Evolutionary conservation across 352 stramenopile species (phyloP).

Genomic region (Phytophthora sojae): DNA sequence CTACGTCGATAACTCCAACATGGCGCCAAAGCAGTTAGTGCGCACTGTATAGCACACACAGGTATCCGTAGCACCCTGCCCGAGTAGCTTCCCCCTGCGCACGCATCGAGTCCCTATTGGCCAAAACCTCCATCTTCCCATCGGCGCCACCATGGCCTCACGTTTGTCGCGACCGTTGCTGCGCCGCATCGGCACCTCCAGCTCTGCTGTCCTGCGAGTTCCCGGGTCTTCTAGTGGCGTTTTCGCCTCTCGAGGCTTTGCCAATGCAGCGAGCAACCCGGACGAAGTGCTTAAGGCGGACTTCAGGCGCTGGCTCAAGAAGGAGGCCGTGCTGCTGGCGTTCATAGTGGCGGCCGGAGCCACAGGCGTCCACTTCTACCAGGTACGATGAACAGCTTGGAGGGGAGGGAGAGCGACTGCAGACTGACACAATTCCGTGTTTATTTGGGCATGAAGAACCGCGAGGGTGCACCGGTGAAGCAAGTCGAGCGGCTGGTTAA

Average conservation of each 20-base stretch:
- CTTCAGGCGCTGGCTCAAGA: slow-evolving; percentile 67
- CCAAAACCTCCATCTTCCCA: slow-evolving; percentile 22
- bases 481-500: slow-evolving; percentile 63
- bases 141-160: slow-evolving; percentile 21
- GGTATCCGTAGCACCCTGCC: background rate
- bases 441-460: slow-evolving; percentile 48
- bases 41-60: background rate
- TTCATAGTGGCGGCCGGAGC: slow-evolving; percentile 55
- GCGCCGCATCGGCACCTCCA: slow-evolving; percentile 4
- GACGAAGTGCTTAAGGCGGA: slow-evolving; percentile 69
- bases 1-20: slow-evolving; percentile 3
- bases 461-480: slow-evolving; percentile 60
- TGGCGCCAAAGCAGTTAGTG: background rate
- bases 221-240: background rate
- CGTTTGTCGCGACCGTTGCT: slow-evolving; percentile 29
- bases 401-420: background rate
- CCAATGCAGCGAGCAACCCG: slow-evolving; percentile 22
- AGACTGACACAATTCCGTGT: slow-evolving; percentile 12
- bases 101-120: slow-evolving; percentile 19
- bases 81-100: background rate
- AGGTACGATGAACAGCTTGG: slow-evolving; percentile 34
- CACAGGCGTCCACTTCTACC: slow-evolving; percentile 72
- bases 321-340: slow-evolving; percentile 57
- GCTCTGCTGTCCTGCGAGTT: background rate
- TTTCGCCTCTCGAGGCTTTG: slow-evolving; percentile 19